Evolutionary conservation across 352 stramenopile genomes (phyloP).

Genomic region (Globisporangium sylvaticum): DNA sequence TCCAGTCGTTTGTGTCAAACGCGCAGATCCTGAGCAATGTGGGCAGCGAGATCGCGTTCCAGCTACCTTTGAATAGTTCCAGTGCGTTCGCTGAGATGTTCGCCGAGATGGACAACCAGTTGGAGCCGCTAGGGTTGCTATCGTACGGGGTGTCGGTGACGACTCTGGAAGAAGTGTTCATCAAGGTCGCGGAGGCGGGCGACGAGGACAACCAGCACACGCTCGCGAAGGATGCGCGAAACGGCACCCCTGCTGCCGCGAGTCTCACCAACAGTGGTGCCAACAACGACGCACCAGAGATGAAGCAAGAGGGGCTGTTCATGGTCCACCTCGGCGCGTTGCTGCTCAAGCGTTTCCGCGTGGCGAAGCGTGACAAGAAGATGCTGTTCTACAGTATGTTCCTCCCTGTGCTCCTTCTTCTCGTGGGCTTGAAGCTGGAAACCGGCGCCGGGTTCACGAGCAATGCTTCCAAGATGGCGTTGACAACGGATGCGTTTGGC

Average conservation of each 20-base stretch:
- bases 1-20: not conserved
- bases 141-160: not conserved
- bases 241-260: not conserved
- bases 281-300: not conserved
- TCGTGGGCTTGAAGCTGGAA: not conserved
- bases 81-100: not conserved
- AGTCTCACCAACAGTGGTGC: not conserved
- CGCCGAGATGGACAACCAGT: not conserved
- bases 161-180: not conserved
- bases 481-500: not conserved
- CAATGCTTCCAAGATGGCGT: not conserved
- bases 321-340: not conserved
- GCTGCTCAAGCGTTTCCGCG: not conserved
- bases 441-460: not conserved
- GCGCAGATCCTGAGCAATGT: not conserved
- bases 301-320: not conserved
- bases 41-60: not conserved
- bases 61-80: not conserved
- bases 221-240: not conserved
- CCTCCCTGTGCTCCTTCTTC: not conserved
- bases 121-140: not conserved
- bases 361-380: not conserved
- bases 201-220: not conserved
- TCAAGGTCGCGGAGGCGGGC: not conserved
- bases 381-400: not conserved